Conservation (phyloP, 1,284 basidiomycete species). For the Exsudoporus floridanus region DNA sequence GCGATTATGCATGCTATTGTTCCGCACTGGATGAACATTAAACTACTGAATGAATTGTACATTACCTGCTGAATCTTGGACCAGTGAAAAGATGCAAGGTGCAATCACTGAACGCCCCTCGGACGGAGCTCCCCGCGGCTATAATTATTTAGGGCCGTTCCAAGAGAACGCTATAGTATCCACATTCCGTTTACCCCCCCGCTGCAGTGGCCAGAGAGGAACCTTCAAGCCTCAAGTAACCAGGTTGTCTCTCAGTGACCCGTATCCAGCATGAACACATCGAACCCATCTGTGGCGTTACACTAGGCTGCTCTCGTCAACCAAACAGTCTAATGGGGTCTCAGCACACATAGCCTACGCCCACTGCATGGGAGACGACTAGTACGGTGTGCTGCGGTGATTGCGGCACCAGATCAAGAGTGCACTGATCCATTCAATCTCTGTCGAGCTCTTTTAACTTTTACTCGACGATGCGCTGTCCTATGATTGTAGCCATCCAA, state of each 20-base stretch:
- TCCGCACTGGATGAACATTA: background rate
- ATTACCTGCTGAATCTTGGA: background rate
- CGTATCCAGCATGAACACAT: too few species aligned
- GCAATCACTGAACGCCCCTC: background rate
- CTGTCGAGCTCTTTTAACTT: background rate
- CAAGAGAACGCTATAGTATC: too few species aligned
- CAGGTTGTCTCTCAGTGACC: too few species aligned
- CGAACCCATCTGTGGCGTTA: too few species aligned
- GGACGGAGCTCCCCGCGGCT: background rate
- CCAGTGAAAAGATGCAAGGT: background rate
- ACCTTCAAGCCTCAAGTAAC: too few species aligned
- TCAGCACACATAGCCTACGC: background rate
- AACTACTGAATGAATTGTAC: conserved; percentile 5
- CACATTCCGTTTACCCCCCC: too few species aligned
- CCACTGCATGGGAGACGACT: background rate
- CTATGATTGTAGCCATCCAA: background rate
- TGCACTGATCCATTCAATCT: background rate
- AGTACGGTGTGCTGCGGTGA: background rate
- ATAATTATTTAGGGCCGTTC: background rate
- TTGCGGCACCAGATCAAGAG: background rate
- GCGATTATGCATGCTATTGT: conserved; percentile 3
- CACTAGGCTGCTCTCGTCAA: background rate
- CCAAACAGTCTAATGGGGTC: background rate
- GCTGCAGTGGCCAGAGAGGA: too few species aligned
- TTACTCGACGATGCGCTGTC: background rate